Evolutionary conservation across 106 monocot species (phyloP).

Genomic region (Platanthera guangdongensis): DNA sequence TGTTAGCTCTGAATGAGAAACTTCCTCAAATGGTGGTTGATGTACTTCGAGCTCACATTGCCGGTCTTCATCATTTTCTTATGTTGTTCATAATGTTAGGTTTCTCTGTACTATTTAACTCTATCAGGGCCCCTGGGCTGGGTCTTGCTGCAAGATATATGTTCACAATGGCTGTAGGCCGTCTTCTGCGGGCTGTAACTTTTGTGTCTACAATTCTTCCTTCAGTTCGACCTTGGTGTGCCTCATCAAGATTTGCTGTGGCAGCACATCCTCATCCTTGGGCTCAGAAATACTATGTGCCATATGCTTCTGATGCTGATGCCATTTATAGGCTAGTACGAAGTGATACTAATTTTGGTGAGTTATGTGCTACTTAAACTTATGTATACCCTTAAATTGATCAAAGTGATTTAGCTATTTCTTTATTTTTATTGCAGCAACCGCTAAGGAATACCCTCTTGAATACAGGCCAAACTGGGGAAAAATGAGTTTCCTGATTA

Average conservation of each 20-base stretch:
- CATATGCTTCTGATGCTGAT: slow-evolving; percentile 60
- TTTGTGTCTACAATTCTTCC: slow-evolving; percentile 96
- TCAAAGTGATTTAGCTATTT: neutral
- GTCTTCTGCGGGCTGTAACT: slow-evolving; percentile 72
- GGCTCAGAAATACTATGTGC: slow-evolving; percentile 87
- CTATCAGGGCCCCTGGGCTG: slow-evolving; percentile 83
- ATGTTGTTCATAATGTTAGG: slow-evolving; percentile 90
- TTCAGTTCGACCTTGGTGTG: slow-evolving; percentile 89
- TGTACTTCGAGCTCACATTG: slow-evolving; percentile 68
- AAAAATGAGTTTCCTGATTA: slow-evolving; percentile 69
- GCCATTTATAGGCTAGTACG: slow-evolving; percentile 59
- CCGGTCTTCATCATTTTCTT: slow-evolving; percentile 86
- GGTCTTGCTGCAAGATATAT: slow-evolving; percentile 89
- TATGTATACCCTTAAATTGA: neutral
- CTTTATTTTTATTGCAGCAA: slow-evolving; percentile 23
- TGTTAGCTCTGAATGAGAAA: slow-evolving; percentile 78
- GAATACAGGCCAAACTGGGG: slow-evolving; percentile 87
- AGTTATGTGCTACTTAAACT: slow-evolving; percentile 8
- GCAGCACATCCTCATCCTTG: slow-evolving; percentile 90
- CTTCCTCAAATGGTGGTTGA: slow-evolving; percentile 63
- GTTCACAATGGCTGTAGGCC: slow-evolving; percentile 95
- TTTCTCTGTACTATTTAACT: slow-evolving; percentile 87
- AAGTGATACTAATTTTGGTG: slow-evolving; percentile 60
- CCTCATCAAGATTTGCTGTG: slow-evolving; percentile 43
- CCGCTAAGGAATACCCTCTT: slow-evolving; percentile 48